Evolutionary conservation across 495 filamentous ascomycete genomes (phyloP), one percentile per base, ranked within the genome.

Genomic region (Penicillium parvum): DNA sequence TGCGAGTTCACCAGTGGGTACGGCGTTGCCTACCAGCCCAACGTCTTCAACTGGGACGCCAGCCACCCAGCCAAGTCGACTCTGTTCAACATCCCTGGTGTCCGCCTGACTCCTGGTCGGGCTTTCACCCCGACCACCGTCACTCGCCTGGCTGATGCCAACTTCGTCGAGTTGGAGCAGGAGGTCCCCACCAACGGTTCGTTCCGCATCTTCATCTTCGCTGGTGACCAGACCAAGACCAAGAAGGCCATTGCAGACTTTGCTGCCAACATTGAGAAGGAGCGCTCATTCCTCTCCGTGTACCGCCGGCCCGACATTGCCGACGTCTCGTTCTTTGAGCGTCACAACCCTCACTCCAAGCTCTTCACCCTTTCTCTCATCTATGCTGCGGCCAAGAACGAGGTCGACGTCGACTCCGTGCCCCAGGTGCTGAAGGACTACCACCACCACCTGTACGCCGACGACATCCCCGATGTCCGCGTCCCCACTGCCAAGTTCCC

Each of bases 161-260:
- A 92, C 68, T 76, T 85, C 17, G 86, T 91, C 10, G 84, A 92
- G 51, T 68, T 95, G 27, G 89, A 95, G 65, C 88, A 95, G 63
- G 86, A 90, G 46, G 73, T 95, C 37, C 89, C 89, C 0, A 71
- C 87, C 37, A 94, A 94, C 64, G 88, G 89, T 41, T 81, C 88
- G 7, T 95, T 89, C 76, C 78, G 88, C 22, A 75, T 95, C 54
- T 94, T 86, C 55, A 57, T 95, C 47, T 92, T 94, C 53, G 86
- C 79, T 29, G 89, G 89, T 44, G 76, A 75, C 21, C 85, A 83
- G 41, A 49, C 63, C 8, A 63, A 66, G 37, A 83, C 78, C 12
- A 63, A 68, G 42, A 70, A 67, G 40, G 86, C 88, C 3, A 66
- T 94, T 23, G 51, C 69, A 12, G 86, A 90, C 59, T 71, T 94